Conservation (phyloP, 2,329 filamentous ascomycete species). For the Aspergillus sergii region DNA sequence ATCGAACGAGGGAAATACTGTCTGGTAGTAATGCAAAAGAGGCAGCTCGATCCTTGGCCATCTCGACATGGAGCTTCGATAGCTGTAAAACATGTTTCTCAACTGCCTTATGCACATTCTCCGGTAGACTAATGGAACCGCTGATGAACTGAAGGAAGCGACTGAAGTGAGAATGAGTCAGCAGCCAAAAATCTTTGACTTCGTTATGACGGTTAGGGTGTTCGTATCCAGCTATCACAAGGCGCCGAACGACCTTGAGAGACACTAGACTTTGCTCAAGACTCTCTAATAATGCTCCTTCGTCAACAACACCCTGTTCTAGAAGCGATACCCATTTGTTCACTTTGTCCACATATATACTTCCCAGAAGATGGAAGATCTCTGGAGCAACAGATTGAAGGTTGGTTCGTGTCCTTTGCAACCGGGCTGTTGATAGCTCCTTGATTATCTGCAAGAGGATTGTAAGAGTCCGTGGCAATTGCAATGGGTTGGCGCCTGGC, state of each 20-base stretch:
- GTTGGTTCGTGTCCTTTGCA: constrained; percentile 73
- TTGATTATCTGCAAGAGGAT: constrained; percentile 86
- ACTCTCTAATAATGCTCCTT: constrained; percentile 61
- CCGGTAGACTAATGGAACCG: constrained; percentile 57
- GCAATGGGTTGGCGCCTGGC: constrained; percentile 60
- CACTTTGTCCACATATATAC: constrained; percentile 76
- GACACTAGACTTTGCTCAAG: constrained; percentile 77
- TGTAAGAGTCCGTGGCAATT: constrained; percentile 72
- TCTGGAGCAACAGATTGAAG: constrained; percentile 80
- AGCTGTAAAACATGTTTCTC: constrained; percentile 88
- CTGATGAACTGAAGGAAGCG: constrained; percentile 69
- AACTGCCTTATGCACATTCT: constrained; percentile 62
- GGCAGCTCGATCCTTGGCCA: constrained; percentile 76
- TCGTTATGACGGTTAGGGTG: constrained; percentile 76
- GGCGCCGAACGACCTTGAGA: constrained; percentile 76
- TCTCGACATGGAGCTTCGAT: constrained; percentile 85
- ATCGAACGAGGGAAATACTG: constrained; percentile 73
- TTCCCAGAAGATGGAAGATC: constrained; percentile 75
- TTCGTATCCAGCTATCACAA: constrained; percentile 81
- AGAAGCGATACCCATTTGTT: constrained; percentile 68
- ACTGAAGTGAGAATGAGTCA: constrained; percentile 77
- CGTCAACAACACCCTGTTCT: constrained; percentile 59
- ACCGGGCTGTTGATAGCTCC: constrained; percentile 78
- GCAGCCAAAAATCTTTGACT: constrained; percentile 77
- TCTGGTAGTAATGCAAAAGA: constrained; percentile 82